phyloP scores from a whole-genome alignment of 345 rosid species.

The Brassica carinata region DNA sequence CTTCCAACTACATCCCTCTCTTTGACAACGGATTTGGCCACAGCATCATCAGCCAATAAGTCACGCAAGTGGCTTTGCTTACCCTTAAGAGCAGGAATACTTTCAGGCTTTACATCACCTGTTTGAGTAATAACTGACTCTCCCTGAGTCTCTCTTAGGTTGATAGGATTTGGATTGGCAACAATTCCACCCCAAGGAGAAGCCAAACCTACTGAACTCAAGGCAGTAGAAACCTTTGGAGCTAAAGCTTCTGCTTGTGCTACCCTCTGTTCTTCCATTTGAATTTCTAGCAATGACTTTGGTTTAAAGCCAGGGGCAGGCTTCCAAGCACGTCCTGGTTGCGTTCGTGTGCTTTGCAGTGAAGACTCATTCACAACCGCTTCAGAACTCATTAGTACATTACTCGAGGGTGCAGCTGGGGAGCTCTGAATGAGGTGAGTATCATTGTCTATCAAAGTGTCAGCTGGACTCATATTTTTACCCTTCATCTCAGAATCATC shows the following conservation, averaged over 20 bases:
- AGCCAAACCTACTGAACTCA: constrained; percentile 45
- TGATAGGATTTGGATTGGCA: constrained; percentile 56
- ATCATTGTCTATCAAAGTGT: constrained; percentile 43
- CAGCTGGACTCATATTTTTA: constrained; percentile 39
- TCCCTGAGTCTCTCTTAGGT: constrained; percentile 46
- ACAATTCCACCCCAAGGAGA: constrained; percentile 85
- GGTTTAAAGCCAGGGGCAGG: constrained; percentile 97
- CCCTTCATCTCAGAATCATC: constrained; percentile 41
- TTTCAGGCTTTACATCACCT: constrained; percentile 47
- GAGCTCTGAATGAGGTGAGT: constrained; percentile 41
- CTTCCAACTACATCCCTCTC: constrained; percentile 49
- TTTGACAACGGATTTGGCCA: constrained; percentile 52
- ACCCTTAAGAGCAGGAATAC: constrained; percentile 46
- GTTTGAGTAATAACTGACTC: constrained; percentile 45
- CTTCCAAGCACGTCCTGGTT: constrained; percentile 78
- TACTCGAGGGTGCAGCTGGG: constrained; percentile 26
- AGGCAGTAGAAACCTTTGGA: constrained; percentile 52
- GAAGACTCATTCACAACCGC: constrained; percentile 44
- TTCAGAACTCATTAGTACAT: constrained; percentile 31
- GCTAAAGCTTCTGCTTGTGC: constrained; percentile 59
- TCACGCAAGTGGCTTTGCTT: constrained; percentile 77
- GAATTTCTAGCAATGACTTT: constrained; percentile 94
- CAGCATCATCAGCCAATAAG: constrained; percentile 65
- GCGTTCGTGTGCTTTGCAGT: constrained; percentile 41
- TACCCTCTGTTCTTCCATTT: constrained; percentile 85